These are phyloP conservation scores for Papiliotrema terrestris DNA, from an alignment of 1,284 basidiomycete species.

Conservation along the genomic window DNA sequence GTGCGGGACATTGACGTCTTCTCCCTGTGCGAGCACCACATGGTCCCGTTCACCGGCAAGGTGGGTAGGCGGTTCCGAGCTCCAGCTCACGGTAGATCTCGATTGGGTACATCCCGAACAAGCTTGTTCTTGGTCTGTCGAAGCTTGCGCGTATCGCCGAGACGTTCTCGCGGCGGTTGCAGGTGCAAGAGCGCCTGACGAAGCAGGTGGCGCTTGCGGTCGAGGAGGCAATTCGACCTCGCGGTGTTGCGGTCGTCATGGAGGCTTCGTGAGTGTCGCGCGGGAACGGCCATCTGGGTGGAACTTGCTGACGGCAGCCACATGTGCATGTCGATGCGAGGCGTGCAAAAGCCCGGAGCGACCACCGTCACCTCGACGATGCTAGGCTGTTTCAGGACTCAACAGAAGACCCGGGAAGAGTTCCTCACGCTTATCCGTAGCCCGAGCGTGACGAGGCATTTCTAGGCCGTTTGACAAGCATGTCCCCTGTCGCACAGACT, in stretches of 20 bases:
- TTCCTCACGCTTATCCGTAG: slow-evolving; percentile 41
- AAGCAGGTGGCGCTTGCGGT: slow-evolving; percentile 97
- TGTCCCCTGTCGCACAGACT: background rate
- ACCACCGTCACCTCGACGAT: slow-evolving; percentile 98
- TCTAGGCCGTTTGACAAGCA: slow-evolving; percentile 2
- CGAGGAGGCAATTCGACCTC: slow-evolving; percentile 93
- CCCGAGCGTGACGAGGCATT: slow-evolving; percentile 36
- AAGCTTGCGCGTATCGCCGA: slow-evolving; percentile 97
- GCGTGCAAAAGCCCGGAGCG: slow-evolving; percentile 96
- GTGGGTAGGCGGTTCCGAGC: slow-evolving; percentile 52
- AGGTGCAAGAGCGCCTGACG: slow-evolving; percentile 96
- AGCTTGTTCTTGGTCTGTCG: slow-evolving; percentile 90
- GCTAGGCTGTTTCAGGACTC: slow-evolving; percentile 94
- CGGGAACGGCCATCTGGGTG: background rate
- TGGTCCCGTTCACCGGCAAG: slow-evolving; percentile 98
- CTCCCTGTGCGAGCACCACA: slow-evolving; percentile 96
- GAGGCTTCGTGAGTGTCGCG: slow-evolving; percentile 76
- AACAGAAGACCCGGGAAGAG: slow-evolving; percentile 93
- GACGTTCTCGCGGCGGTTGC: slow-evolving; percentile 90
- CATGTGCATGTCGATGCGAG: slow-evolving; percentile 99
- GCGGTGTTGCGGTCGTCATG: slow-evolving; percentile 99
- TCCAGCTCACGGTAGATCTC: slow-evolving; percentile 52
- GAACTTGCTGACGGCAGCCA: slow-evolving; percentile 58
- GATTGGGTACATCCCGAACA: slow-evolving; percentile 93
- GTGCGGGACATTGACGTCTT: slow-evolving; percentile 97